Evolutionary conservation across 805 yeast species (phyloP).

Genomic region (Dipodascopsis uninucleata): DNA sequence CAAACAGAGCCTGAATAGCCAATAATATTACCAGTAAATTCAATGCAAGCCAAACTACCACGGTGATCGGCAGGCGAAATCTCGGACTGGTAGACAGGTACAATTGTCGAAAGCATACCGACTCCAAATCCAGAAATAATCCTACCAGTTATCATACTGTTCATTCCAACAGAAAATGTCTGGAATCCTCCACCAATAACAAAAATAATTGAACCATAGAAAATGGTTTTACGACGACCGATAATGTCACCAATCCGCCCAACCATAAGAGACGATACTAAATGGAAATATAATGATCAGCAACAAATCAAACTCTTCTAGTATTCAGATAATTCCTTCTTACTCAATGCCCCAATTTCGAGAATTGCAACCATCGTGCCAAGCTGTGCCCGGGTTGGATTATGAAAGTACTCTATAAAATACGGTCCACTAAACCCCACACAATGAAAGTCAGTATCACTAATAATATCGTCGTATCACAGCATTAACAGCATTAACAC

Average conservation of each 20-base stretch:
- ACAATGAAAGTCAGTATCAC: neutral
- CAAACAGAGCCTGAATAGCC: slow-evolving; percentile 83
- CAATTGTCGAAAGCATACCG: slow-evolving; percentile 77
- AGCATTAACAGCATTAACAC: neutral
- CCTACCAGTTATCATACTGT: slow-evolving; percentile 65
- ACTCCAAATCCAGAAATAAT: slow-evolving; percentile 82
- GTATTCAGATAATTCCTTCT: neutral
- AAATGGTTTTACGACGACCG: slow-evolving; percentile 75
- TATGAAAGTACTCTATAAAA: slow-evolving; percentile 63
- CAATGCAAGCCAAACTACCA: slow-evolving; percentile 80
- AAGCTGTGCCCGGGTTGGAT: slow-evolving; percentile 69
- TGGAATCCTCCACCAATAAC: slow-evolving; percentile 77
- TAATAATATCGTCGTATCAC: neutral
- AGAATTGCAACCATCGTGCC: slow-evolving; percentile 87
- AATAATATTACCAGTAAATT: slow-evolving; percentile 78
- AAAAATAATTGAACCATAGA: slow-evolving; percentile 74
- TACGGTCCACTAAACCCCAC: slow-evolving; percentile 44
- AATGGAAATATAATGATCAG: slow-evolving; percentile 11
- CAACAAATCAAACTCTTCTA: neutral
- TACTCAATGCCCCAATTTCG: slow-evolving; percentile 69
- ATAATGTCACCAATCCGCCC: slow-evolving; percentile 73
- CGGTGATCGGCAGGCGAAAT: slow-evolving; percentile 83
- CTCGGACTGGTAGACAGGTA: slow-evolving; percentile 85
- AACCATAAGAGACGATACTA: slow-evolving; percentile 71
- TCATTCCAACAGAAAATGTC: slow-evolving; percentile 53